Conservation (phyloP, 495 filamentous ascomycete genomes). For the Aeminium ludgeri region DNA sequence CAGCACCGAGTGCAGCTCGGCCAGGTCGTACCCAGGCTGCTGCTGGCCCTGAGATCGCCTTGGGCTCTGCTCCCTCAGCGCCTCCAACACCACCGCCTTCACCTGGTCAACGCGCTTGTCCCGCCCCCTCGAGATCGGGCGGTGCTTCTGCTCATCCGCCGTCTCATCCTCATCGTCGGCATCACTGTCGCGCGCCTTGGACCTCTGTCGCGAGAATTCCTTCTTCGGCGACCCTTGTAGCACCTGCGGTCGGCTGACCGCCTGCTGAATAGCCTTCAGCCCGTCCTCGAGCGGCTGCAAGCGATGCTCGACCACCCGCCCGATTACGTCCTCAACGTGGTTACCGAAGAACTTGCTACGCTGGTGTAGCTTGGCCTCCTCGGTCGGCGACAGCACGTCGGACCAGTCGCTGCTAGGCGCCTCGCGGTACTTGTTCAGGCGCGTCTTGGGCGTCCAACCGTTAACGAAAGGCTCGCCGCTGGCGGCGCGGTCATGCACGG, state of each 20-base stretch:
- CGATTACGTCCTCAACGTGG: conserved; percentile 71
- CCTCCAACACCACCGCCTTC: conserved; percentile 61
- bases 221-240: conserved; percentile 12
- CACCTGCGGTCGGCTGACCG: conserved; percentile 28
- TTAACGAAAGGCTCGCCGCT: conserved; percentile 13
- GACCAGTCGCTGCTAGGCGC: conserved; percentile 79
- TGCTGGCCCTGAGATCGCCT: background rate
- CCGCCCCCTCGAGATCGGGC: conserved; percentile 45
- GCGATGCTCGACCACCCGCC: conserved; percentile 55
- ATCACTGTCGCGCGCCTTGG: conserved; percentile 48
- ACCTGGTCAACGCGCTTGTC: conserved; percentile 30
- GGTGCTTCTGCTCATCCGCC: conserved; percentile 32
- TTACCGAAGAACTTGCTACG: conserved; percentile 70
- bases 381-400: conserved; percentile 62
- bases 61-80: conserved; percentile 22
- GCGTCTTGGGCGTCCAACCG: conserved; percentile 30
- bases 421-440: conserved; percentile 46
- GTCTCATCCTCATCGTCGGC: conserved; percentile 84
- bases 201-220: background rate
- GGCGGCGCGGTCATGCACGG: conserved; percentile 9
- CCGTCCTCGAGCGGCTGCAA: conserved; percentile 63
- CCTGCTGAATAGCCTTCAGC: conserved; percentile 57
- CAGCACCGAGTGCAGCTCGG: conserved; percentile 39
- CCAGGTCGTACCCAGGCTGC: conserved; percentile 12
- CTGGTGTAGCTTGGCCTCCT: conserved; percentile 54